Conservation (phyloP, 441 rosid genomes). For the Euphorbia schlechtendalii region DNA sequence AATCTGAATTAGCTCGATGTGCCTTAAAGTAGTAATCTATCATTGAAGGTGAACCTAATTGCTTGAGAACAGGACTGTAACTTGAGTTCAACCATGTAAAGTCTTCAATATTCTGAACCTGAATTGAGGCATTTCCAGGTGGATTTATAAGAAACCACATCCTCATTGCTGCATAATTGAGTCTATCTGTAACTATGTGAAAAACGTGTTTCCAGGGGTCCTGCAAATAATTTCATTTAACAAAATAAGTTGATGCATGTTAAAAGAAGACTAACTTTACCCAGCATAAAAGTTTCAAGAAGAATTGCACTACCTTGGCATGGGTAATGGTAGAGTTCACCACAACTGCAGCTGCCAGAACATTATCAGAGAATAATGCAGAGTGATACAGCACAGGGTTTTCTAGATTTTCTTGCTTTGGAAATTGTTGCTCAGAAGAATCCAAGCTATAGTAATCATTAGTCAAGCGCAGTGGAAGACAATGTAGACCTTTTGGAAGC, state of each 20-base stretch:
- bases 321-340: constrained; percentile 67
- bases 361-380: constrained; percentile 85
- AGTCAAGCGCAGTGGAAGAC: constrained; percentile 91
- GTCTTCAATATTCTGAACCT: constrained; percentile 70
- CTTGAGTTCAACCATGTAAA: constrained; percentile 87
- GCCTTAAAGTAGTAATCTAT: constrained; percentile 90
- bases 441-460: constrained; percentile 60
- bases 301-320: constrained; percentile 49
- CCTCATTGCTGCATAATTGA: constrained; percentile 69
- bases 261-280: constrained; percentile 11
- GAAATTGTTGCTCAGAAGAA: constrained; percentile 58
- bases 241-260: constrained; percentile 13
- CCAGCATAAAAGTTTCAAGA: constrained; percentile 3
- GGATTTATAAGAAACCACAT: constrained; percentile 71
- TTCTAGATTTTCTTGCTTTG: constrained; percentile 65
- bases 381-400: constrained; percentile 63
- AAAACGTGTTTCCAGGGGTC: constrained; percentile 54
- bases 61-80: constrained; percentile 95
- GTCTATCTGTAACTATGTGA: constrained; percentile 64
- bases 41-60: constrained; percentile 78
- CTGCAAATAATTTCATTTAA: constrained; percentile 34
- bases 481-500: constrained; percentile 90
- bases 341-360: constrained; percentile 77
- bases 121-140: constrained; percentile 47
- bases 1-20: constrained; percentile 62